Evolutionary conservation across 2,329 filamentous ascomycete genomes (phyloP), one percentile per base, ranked within the genome.

Genomic region (Endothia cerciana): DNA sequence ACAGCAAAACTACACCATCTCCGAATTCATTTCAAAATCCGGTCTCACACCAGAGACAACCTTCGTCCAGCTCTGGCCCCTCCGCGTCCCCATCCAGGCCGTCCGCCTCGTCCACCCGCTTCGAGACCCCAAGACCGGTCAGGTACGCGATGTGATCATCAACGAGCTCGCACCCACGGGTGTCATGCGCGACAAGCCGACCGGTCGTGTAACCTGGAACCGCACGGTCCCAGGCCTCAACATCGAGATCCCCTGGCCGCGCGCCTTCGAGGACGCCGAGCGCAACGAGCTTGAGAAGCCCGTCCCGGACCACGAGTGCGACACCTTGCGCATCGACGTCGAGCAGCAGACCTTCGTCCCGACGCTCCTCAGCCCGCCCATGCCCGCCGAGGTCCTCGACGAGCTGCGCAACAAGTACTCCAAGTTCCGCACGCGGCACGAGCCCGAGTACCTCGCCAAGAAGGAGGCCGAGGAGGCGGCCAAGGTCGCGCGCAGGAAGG

Each of bases 331-430:
- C 70, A 87, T 90, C 75, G 85, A 89, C 64, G 91, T 93, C 65
- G 92, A 97, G 73, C 84, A 87, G 69, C 83, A 82, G 73, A 92
- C 91, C 1, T 97, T 91, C 75, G 82, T 89, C 63, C 93, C 94
- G n/a, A 91, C 88, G 43, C 82, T 98, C 30, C 81, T 93, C 36
- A 82, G 85, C 19, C 85, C 91, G 33, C 94, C 94, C 17, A 92
- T 97, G 85, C 93, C 94, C 5, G 79, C 83, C 38, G 80, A 78
- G n/a, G 85, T 97, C 45, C 85, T 97, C 70, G 89, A 97, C 76
- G 94, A 98, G 82, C 83, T 98, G 74, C 86, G 93, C 74, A 90
- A 91, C 81, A 90, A 89, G 75, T 97, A 89, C 84, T 91, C 89
- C 71, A 87, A 85, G 73, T 95, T 94, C 87, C 85, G 93, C 73